Evolutionary conservation across 2,329 filamentous ascomycete genomes (phyloP).

Genomic region (Cladosporium cucumerinum): DNA sequence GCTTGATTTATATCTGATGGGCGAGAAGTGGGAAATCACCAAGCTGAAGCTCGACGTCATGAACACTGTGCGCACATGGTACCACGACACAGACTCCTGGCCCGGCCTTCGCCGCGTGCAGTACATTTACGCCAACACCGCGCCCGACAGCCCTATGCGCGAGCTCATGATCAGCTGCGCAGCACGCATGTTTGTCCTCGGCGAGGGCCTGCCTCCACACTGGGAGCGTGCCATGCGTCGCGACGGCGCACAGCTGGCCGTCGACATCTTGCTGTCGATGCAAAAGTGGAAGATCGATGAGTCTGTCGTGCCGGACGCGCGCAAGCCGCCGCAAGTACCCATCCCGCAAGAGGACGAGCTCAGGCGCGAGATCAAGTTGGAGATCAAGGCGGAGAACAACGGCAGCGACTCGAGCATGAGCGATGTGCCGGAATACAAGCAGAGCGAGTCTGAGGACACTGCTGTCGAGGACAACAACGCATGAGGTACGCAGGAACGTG

Average conservation of each 20-base stretch:
- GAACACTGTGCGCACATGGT: slow-evolving; percentile 49
- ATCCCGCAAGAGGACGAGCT: slow-evolving; percentile 35
- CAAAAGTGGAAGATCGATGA: slow-evolving; percentile 54
- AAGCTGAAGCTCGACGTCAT: slow-evolving; percentile 48
- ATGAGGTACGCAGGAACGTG: neutral
- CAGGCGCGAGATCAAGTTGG: slow-evolving; percentile 36
- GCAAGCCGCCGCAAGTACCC: slow-evolving; percentile 42
- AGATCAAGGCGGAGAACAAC: slow-evolving; percentile 25
- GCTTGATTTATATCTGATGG: slow-evolving; percentile 55
- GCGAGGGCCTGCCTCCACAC: slow-evolving; percentile 49
- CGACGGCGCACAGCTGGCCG: slow-evolving; percentile 51
- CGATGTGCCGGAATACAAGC: slow-evolving; percentile 24
- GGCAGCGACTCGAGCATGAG: slow-evolving; percentile 24
- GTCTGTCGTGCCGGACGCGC: slow-evolving; percentile 48
- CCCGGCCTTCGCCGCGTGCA: slow-evolving; percentile 53
- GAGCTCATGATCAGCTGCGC: slow-evolving; percentile 44
- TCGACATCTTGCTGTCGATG: slow-evolving; percentile 53
- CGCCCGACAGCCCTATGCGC: slow-evolving; percentile 32
- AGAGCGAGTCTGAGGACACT: slow-evolving; percentile 19
- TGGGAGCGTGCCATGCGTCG: slow-evolving; percentile 55
- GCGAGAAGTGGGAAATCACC: slow-evolving; percentile 51
- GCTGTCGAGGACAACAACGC: slow-evolving; percentile 16
- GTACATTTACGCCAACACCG: slow-evolving; percentile 35
- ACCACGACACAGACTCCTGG: slow-evolving; percentile 52
- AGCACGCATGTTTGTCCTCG: slow-evolving; percentile 50